Base-by-base conservation (phyloP, 73 alveolate genomes). In the Stentor coeruleus region DNA sequence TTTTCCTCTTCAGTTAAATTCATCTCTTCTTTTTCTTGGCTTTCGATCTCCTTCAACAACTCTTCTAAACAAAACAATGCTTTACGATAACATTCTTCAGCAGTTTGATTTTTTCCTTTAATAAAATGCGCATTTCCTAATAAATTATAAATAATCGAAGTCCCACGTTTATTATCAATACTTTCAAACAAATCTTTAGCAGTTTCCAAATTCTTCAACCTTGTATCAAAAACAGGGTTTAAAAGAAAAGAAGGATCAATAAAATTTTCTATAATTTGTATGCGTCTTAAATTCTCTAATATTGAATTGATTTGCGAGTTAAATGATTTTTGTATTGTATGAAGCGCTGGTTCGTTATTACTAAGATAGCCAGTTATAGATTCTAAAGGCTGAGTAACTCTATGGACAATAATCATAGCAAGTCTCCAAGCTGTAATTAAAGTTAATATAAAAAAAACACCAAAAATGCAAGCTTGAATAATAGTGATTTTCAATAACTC, bases 61-160 rank as follows among this genome's bases (percentile, higher is more conserved):
- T 66, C 79, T 66, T 66, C 79, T 15, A 66, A 11, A 66, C 49
- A 37, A 1, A 28, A 15, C 2, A 66, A 66, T 28, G 79, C 36
- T 66, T 66, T 66, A 14, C 37, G 79, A 66, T 66, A 66, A 66
- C 33, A 66, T 26, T 66, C 37, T 66, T 20, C 41, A 66, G 79
- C 79, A 28, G 1, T 33, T 20, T 66, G 40, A 33, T 66, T 28
- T 11, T 66, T 31, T 66, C 33, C n/a, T 1, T 66, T 31, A 20
- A 20, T 26, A 66, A 20, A 66, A 20, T 26, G 0, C 20, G 33
- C 33, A 66, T 66, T 66, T 2, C 79, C 79, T 28, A 66, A 28
- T 33, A 66, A 26, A 31, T 66, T 66, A 33, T 66, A 20, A 20
- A 26, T 26, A 66, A 66, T 66, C 0, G 79, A 66, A 66, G 33